Percentiles rank a stretch among this genome's conserved stretches.
phyloP scores from a whole-genome alignment of 2,329 filamentous ascomycete species.

The Ascochyta lentis region DNA sequence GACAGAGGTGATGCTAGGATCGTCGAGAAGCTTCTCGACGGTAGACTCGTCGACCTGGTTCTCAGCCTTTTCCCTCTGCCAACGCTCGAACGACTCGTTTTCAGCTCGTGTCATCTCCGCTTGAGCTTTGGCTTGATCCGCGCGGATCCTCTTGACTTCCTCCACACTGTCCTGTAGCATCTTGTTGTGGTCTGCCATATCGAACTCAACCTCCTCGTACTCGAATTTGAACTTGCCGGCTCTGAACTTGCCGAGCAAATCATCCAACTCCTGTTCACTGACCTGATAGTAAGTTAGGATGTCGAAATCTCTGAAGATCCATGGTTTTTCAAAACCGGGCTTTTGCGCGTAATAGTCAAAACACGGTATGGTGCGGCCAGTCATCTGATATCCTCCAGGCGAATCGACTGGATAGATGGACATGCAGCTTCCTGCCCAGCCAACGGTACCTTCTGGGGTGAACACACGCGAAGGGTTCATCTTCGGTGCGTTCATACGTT shows the following conservation, averaged over 20 bases:
- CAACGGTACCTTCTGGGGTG: slow-evolving; percentile 63
- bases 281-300: slow-evolving; percentile 63
- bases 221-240: slow-evolving; percentile 61
- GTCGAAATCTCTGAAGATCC: slow-evolving; percentile 65
- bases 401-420: slow-evolving; percentile 63
- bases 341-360: slow-evolving; percentile 63
- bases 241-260: slow-evolving; percentile 56
- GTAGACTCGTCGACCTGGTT: slow-evolving; percentile 56
- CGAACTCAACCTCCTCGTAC: slow-evolving; percentile 58
- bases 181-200: slow-evolving; percentile 63
- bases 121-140: slow-evolving; percentile 57
- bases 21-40: slow-evolving; percentile 58
- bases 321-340: slow-evolving; percentile 58
- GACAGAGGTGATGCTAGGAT: slow-evolving; percentile 47
- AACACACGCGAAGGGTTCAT: slow-evolving; percentile 64
- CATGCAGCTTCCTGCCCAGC: slow-evolving; percentile 64
- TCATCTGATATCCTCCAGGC: slow-evolving; percentile 64
- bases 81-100: slow-evolving; percentile 53
- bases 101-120: slow-evolving; percentile 57
- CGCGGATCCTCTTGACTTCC: slow-evolving; percentile 57
- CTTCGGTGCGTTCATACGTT: slow-evolving; percentile 62
- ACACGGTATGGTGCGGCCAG: slow-evolving; percentile 60
- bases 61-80: slow-evolving; percentile 53
- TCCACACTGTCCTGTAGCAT: slow-evolving; percentile 55
- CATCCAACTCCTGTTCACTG: slow-evolving; percentile 59